Conservation (phyloP, 2,329 filamentous ascomycete species). For the Diaporthe sp. region DNA sequence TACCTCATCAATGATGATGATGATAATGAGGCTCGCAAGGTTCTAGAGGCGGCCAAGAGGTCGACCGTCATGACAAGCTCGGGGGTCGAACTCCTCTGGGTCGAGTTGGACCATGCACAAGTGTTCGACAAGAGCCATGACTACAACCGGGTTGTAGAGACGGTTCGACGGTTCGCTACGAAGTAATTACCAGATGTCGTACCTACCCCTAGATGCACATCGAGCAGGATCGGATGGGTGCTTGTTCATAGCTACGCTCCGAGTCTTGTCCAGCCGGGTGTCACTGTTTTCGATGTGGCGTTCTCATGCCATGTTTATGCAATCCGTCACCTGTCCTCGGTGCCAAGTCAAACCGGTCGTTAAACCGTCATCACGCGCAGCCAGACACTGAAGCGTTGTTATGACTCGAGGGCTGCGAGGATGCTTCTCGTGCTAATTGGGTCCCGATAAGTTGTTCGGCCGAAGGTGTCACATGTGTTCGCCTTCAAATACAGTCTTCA, state of each 20-base stretch:
- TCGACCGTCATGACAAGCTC: slow-evolving; percentile 45
- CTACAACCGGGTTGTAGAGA: slow-evolving; percentile 30
- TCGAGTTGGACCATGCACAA: slow-evolving; percentile 75
- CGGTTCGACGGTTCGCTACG: slow-evolving; percentile 31
- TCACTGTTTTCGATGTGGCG: neutral
- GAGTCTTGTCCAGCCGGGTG: neutral
- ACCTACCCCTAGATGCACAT: neutral
- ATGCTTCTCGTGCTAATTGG: neutral
- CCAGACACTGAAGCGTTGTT: neutral
- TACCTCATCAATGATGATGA: slow-evolving; percentile 64
- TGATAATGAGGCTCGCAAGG: slow-evolving; percentile 37
- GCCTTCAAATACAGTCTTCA: neutral
- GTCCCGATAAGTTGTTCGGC: neutral
- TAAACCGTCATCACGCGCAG: neutral
- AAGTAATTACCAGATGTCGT: neutral
- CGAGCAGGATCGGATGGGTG: neutral
- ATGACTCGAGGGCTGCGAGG: neutral
- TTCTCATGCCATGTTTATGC: neutral
- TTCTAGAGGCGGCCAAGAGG: slow-evolving; percentile 48
- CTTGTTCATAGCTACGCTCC: neutral
- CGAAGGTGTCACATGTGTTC: neutral
- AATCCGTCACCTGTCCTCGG: neutral
- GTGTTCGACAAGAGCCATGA: slow-evolving; percentile 60
- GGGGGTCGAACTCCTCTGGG: slow-evolving; percentile 72
- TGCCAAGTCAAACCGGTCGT: neutral